These are phyloP conservation scores for Oenanthe javanica DNA, from an alignment of 140 eudicot genomes.

Conservation along the genomic window DNA sequence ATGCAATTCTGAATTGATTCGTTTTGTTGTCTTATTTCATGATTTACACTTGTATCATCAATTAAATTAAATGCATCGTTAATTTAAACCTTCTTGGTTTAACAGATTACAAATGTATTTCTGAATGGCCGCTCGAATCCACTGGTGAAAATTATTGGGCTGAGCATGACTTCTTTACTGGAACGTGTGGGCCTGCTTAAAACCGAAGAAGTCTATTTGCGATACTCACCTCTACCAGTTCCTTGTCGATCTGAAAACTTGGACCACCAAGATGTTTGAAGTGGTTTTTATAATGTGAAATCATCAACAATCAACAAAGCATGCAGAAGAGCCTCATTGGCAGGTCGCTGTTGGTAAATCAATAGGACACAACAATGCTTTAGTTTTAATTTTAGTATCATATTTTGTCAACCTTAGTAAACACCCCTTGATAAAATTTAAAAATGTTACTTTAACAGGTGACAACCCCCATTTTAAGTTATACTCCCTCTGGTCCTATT, in stretches of 20 bases:
- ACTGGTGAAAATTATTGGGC: constrained; percentile 17
- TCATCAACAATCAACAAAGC: not conserved
- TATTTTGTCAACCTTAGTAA: not conserved
- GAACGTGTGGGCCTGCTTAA: constrained; percentile 15
- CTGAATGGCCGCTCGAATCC: constrained; percentile 27
- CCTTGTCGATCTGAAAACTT: not conserved
- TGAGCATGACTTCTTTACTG: constrained; percentile 16
- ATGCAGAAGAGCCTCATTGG: not conserved
- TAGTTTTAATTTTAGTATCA: not conserved
- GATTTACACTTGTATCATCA: not conserved
- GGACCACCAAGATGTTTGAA: constrained; percentile 3
- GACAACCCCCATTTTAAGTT: not conserved
- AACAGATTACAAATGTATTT: constrained; percentile 22
- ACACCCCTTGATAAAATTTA: not conserved
- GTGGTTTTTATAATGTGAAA: not conserved
- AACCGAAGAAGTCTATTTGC: constrained; percentile 15
- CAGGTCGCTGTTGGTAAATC: not conserved
- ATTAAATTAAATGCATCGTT: not conserved
- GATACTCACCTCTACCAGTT: constrained; percentile 22
- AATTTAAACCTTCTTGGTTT: not conserved
- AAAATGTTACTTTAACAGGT: not conserved
- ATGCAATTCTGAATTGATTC: not conserved
- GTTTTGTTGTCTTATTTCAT: not conserved
- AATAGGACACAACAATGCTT: not conserved
- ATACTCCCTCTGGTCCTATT: no score